These are phyloP conservation scores for Neurospora discreta DNA, from an alignment of 495 filamentous ascomycete species.

Conservation along the genomic window DNA sequence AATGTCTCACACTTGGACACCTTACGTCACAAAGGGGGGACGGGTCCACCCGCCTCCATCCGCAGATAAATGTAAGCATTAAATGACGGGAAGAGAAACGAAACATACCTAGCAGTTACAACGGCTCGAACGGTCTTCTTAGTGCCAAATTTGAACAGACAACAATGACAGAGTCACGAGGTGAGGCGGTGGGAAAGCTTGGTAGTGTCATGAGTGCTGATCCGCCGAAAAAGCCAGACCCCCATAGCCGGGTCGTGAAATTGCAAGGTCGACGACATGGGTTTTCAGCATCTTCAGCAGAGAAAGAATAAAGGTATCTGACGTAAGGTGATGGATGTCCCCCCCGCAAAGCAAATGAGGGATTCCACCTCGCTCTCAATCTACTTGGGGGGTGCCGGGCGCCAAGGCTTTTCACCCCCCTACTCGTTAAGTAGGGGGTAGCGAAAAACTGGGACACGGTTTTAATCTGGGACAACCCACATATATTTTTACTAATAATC, in stretches of 20 bases:
- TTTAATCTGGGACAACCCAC: too few species aligned
- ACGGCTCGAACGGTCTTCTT: not conserved
- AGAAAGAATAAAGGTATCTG: not conserved
- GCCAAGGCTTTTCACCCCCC: too few species aligned
- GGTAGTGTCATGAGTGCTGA: not conserved
- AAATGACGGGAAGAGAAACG: not conserved
- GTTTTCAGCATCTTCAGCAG: not conserved
- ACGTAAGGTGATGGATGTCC: not conserved
- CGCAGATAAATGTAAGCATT: not conserved
- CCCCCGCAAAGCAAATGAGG: not conserved
- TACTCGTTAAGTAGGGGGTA: too few species aligned
- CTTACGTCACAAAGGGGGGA: not conserved
- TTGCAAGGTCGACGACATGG: not conserved
- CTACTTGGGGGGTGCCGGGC: not conserved
- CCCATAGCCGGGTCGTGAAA: not conserved
- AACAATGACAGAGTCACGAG: not conserved
- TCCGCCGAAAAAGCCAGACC: not conserved
- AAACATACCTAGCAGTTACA: not conserved
- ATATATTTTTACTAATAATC: too few species aligned
- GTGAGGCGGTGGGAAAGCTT: not conserved
- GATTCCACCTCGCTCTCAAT: not conserved
- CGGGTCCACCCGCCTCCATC: not conserved
- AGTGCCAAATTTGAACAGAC: not conserved
- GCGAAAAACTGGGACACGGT: too few species aligned
- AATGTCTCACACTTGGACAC: not conserved